Percentiles rank a stretch among this genome's conserved stretches.
Conservation (phyloP, 2,329 filamentous ascomycete genomes). For the Penicillium hesseltinei region DNA sequence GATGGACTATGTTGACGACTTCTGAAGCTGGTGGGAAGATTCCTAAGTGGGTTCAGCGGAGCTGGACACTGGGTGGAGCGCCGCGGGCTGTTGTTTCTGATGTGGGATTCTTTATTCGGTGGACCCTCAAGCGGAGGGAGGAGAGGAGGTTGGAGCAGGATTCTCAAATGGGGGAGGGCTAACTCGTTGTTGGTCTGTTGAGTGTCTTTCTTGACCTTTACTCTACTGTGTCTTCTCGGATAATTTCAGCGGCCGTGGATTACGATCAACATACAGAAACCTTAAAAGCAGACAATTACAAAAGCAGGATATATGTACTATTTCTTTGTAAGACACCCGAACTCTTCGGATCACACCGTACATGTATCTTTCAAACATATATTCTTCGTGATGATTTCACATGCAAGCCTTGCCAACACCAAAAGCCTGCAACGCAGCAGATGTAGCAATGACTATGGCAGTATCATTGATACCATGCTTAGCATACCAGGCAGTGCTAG, state of each 20-base stretch:
- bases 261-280: neutral
- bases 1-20: slow-evolving; percentile 41
- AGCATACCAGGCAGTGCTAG: slow-evolving; percentile 33
- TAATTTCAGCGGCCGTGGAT: neutral
- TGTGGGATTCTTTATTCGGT: slow-evolving; percentile 41
- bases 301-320: too few species aligned
- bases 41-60: slow-evolving; percentile 39
- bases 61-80: slow-evolving; percentile 37
- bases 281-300: neutral
- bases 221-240: neutral
- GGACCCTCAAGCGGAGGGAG: slow-evolving; percentile 24
- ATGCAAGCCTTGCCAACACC: slow-evolving; percentile 17
- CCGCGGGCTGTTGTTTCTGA: slow-evolving; percentile 39
- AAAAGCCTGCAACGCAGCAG: slow-evolving; percentile 27
- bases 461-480: slow-evolving; percentile 28
- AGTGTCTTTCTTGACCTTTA: neutral
- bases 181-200: neutral
- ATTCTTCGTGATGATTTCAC: neutral
- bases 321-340: neutral
- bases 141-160: neutral
- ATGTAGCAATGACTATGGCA: slow-evolving; percentile 19
- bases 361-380: neutral
- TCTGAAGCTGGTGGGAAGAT: slow-evolving; percentile 39
- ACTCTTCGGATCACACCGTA: neutral
- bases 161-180: neutral